A percentile compares a stretch with the other conserved stretches of the same genome.
Conservation (phyloP, 345 rosid species). For the Linum tenue region DNA sequence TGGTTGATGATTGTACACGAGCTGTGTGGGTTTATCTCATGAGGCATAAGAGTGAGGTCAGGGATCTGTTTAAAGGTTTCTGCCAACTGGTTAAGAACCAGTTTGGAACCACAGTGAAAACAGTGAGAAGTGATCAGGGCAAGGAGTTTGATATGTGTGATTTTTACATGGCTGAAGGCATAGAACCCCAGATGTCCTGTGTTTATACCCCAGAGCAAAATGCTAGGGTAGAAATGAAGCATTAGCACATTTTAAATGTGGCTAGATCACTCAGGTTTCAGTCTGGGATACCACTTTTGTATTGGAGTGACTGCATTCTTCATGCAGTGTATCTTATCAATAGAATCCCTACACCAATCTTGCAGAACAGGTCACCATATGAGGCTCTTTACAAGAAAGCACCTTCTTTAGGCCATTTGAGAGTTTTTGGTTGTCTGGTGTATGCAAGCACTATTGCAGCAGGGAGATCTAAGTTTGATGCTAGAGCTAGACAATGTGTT, state of each 20-base stretch:
- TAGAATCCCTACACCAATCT: neutral
- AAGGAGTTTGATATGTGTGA: neutral
- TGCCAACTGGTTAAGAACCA: neutral
- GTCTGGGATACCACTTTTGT: neutral
- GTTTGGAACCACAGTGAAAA: neutral
- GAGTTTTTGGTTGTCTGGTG: neutral
- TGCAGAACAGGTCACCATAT: neutral
- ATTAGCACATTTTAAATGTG: neutral
- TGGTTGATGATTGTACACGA: conserved; percentile 1
- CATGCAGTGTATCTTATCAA: conserved; percentile 1
- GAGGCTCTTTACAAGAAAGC: neutral
- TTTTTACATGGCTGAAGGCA: neutral
- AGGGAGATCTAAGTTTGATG: neutral
- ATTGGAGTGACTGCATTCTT: neutral
- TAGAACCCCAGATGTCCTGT: neutral
- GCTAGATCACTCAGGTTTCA: neutral
- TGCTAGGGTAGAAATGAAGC: neutral
- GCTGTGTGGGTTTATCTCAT: neutral
- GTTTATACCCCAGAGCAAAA: neutral
- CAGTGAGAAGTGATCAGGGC: neutral
- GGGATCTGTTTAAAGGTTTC: neutral
- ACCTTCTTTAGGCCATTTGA: neutral
- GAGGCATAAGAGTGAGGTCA: neutral
- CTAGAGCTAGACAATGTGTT: neutral
- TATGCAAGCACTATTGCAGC: neutral